Evolutionary conservation across 345 rosid genomes (phyloP).

Genomic region (Triadica sebifera): DNA sequence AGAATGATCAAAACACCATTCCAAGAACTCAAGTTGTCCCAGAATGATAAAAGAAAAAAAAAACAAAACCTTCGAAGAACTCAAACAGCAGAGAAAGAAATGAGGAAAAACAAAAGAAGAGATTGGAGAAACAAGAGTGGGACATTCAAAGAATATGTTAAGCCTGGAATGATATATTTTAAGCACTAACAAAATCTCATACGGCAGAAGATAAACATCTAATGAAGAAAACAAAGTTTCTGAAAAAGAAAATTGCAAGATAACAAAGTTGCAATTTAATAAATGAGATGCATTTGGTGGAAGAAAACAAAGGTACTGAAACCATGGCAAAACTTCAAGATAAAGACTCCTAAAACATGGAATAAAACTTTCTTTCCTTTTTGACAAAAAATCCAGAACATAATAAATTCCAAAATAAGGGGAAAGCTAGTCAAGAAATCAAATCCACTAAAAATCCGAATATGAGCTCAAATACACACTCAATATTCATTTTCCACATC

Average conservation of each 20-base stretch:
- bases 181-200: neutral
- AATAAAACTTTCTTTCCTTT: too few species aligned
- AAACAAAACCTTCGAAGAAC: neutral
- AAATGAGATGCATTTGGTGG: too few species aligned
- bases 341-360: too few species aligned
- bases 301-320: too few species aligned
- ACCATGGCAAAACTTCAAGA: too few species aligned
- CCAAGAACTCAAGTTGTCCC: neutral
- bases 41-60: neutral
- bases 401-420: neutral
- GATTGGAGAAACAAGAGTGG: neutral
- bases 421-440: neutral
- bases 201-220: neutral
- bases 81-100: neutral
- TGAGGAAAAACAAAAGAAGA: neutral
- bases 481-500: neutral
- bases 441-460: neutral
- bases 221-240: neutral
- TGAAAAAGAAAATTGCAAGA: neutral
- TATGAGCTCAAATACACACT: neutral
- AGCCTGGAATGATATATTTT: neutral
- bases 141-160: neutral
- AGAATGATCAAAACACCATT: neutral
- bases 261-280: too few species aligned
- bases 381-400: neutral